phyloP scores from a whole-genome alignment of 352 stramenopile species.

The Phytophthora colocasiae region DNA sequence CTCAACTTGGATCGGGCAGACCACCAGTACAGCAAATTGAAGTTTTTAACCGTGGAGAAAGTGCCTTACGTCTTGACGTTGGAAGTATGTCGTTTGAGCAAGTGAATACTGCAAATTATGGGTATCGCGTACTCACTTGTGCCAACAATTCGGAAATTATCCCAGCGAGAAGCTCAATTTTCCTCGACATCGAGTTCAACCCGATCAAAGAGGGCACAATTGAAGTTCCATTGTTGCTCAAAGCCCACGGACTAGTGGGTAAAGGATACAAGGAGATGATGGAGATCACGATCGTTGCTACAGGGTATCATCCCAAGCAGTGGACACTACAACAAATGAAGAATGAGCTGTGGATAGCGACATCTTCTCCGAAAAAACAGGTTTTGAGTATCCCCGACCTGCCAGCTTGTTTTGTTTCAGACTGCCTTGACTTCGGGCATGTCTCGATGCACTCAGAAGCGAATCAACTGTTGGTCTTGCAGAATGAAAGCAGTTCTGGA shows the following conservation, averaged over 20 bases:
- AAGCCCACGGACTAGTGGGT: conserved; percentile 76
- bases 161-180: conserved; percentile 62
- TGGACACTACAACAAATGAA: conserved; percentile 49
- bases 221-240: conserved; percentile 63
- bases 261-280: conserved; percentile 68
- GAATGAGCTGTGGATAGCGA: conserved; percentile 25
- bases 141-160: conserved; percentile 63
- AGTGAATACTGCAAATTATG: conserved; percentile 61
- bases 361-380: conserved; percentile 39
- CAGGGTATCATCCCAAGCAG: conserved; percentile 59
- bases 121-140: conserved; percentile 67
- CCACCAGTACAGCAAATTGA: conserved; percentile 78
- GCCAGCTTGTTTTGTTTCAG: conserved; percentile 52
- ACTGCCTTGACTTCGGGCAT: conserved; percentile 69
- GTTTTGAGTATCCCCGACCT: conserved; percentile 45
- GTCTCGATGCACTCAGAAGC: conserved; percentile 58
- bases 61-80: conserved; percentile 73
- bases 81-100: conserved; percentile 59
- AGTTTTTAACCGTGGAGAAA: conserved; percentile 80
- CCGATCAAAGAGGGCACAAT: conserved; percentile 67
- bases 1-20: conserved; percentile 15
- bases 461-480: conserved; percentile 58
- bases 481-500: conserved; percentile 40
- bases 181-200: conserved; percentile 81
- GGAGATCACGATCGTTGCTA: conserved; percentile 68